Conservation (phyloP, 768 basidiomycete species). For the Tylopilus intermedius region DNA sequence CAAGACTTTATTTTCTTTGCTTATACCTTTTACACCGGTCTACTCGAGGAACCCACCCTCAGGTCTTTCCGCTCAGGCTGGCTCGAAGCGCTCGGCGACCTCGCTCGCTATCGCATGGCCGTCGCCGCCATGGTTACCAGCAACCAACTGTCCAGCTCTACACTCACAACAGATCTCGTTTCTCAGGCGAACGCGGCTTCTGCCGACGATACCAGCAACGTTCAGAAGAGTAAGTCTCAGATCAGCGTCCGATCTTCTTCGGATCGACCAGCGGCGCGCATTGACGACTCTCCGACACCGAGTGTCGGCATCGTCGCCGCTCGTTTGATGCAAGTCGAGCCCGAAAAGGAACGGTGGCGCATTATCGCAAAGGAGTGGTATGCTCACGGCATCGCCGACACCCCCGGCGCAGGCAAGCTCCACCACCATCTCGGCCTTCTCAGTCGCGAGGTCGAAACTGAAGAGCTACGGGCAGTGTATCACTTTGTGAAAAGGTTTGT, state of each 20-base stretch:
- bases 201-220: conserved; percentile 16
- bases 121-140: conserved; percentile 81
- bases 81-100: conserved; percentile 95
- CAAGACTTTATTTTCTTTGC: conserved; percentile 95
- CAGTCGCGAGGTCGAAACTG: conserved; percentile 73
- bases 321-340: conserved; percentile 75
- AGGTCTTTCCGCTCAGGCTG: conserved; percentile 71
- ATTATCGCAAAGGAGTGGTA: conserved; percentile 92
- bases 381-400: conserved; percentile 75
- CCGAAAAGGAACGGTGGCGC: conserved; percentile 90
- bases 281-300: conserved; percentile 62
- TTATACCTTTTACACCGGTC: conserved; percentile 87
- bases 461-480: conserved; percentile 83
- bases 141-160: conserved; percentile 36
- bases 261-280: conserved; percentile 46
- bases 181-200: conserved; percentile 39
- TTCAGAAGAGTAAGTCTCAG: conserved; percentile 36
- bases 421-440: conserved; percentile 92
- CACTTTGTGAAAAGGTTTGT: conserved; percentile 92
- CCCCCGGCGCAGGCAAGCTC: conserved; percentile 89
- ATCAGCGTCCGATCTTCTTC: conserved; percentile 32
- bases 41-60: conserved; percentile 78
- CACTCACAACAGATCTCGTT: conserved; percentile 55
- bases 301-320: conserved; percentile 87
- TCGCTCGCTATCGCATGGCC: conserved; percentile 91